Evolutionary conservation across 2,329 filamentous ascomycete genomes (phyloP), one percentile per base, ranked within the genome.

Genomic region (Fusarium setosum): DNA sequence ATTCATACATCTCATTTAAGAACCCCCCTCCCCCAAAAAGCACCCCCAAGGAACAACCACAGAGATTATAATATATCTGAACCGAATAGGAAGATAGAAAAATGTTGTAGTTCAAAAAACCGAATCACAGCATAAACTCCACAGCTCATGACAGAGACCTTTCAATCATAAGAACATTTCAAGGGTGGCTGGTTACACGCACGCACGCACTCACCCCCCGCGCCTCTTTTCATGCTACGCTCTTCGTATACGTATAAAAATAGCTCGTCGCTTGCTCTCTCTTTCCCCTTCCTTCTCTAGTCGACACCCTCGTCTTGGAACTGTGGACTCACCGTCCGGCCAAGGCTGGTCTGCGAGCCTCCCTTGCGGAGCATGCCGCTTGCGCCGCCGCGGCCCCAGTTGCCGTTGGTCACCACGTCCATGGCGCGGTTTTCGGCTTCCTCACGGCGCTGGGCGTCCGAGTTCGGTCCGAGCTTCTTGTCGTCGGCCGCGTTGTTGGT

Each of bases 351-450:
- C 37, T 67, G 61, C 38, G 71, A 68, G 59, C 76, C 76, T 50
- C 73, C 74, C 59, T 79, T 79, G 31, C 79, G 73, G 42, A 83
- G 66, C 73, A 83, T 73, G 31, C 81, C 80, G 61, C 79, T 82
- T 15, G 80, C 81, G 37, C 80, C 79, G 55, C 78, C 75, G 5
- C 76, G 75, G 4, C 77, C 73, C 77, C 77, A 81, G 48, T 75
- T 75, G 72, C 70, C 75, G 48, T 78, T 79, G 7, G 75, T 77
- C 20, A 80, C 78, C 6, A 80, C 75, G 67, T 85, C 74, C 75
- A 86, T 74, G 37, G 81, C 72, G 71, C 84, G 66, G 73, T 83
- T 68, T 75, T 87, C 59, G 74, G 78, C 61, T 68, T 85, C 48
- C 72, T 81, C 49, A 59, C 81, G 40, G 77, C 81, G n/a, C 67